Base-by-base conservation (phyloP, 2,329 filamentous ascomycete species). In the Pseudogymnoascus sp. region DNA sequence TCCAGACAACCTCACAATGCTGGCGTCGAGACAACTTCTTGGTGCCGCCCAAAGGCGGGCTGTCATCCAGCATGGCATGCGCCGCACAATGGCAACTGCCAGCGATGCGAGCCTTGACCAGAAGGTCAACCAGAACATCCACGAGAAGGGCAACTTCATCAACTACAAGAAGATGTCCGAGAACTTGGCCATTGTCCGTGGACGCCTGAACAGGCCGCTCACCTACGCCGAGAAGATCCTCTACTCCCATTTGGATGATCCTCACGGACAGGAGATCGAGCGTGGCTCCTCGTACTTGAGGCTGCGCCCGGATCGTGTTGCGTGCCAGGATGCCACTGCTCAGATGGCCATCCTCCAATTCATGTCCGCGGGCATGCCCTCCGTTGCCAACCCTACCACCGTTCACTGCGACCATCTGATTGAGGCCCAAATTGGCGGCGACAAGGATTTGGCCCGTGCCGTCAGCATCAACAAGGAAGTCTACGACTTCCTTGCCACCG, bases 261-360 rank as follows among this genome's bases (percentile, higher is more conserved):
- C 95, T 63, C 90, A 97, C 74, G 88, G 87, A 71, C 93, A 97
- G 79, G 93, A 97, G 60, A 96, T 99, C 72, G 87, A 97, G 86
- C 91, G 95, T 77, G 95, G 95, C 74, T 86, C 86, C 72, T 97
- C 93, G 65, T 97, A 99, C 81, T 87, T 99, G 70, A 97, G 93
- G 83, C 88, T 99, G 71, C 90, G 95, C 70, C 95, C 95, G 64
- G 95, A 99, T 77, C 91, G 95, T 78, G 95, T 99, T 73, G 95
- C 95, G 78, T 97, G 95, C 84, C 95, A 99, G 83, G 95, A 99
- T 85, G 95, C 95, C 76, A 97, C 95, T 65, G 95, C 95, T 68
- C 95, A 99, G 85, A 99, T 99, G 95, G 95, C 95, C 68, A 96
- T 99, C 71, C 85, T 99, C 65, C 95, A 99, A 83, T 99, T 99